These are phyloP conservation scores for Cyberlindnera mycetangii DNA, from an alignment of 805 yeast genomes.

Conservation along the genomic window DNA sequence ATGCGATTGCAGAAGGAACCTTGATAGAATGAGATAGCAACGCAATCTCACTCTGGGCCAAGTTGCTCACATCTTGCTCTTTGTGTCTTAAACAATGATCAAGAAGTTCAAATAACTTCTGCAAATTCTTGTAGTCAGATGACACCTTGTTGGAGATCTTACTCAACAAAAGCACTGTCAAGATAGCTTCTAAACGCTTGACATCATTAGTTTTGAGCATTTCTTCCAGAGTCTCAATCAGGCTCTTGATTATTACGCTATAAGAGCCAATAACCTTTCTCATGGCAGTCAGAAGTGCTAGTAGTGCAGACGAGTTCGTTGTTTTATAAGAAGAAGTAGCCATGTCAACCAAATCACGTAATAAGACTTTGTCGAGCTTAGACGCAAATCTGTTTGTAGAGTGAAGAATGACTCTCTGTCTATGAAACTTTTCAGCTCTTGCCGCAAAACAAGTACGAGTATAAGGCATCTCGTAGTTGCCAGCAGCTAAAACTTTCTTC, in stretches of 20 bases:
- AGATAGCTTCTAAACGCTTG: slow-evolving; percentile 60
- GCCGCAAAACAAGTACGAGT: slow-evolving; percentile 80
- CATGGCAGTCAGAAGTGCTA: slow-evolving; percentile 63
- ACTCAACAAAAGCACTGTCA: slow-evolving; percentile 53
- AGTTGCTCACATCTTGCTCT: slow-evolving; percentile 48
- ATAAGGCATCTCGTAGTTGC: slow-evolving; percentile 61
- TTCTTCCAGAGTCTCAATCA: slow-evolving; percentile 46
- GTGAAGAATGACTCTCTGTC: slow-evolving; percentile 67
- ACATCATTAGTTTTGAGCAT: slow-evolving; percentile 49
- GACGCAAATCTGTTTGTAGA: slow-evolving; percentile 73
- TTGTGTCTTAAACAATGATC: slow-evolving; percentile 56
- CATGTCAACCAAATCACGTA: slow-evolving; percentile 62
- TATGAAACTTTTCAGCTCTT: slow-evolving; percentile 69
- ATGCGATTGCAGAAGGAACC: slow-evolving; percentile 52
- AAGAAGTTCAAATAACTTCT: slow-evolving; percentile 45
- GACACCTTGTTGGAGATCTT: slow-evolving; percentile 57
- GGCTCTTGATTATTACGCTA: slow-evolving; percentile 45
- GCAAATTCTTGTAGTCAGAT: slow-evolving; percentile 53
- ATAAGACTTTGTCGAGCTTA: slow-evolving; percentile 54
- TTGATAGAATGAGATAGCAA: slow-evolving; percentile 39
- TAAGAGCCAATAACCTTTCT: slow-evolving; percentile 69
- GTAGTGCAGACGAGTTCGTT: slow-evolving; percentile 67
- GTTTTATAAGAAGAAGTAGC: slow-evolving; percentile 70
- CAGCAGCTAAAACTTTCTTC: slow-evolving; percentile 57
- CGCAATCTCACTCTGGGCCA: slow-evolving; percentile 52